Conservation (phyloP, 179 eudicot species). For the Beta macrorhiza region DNA sequence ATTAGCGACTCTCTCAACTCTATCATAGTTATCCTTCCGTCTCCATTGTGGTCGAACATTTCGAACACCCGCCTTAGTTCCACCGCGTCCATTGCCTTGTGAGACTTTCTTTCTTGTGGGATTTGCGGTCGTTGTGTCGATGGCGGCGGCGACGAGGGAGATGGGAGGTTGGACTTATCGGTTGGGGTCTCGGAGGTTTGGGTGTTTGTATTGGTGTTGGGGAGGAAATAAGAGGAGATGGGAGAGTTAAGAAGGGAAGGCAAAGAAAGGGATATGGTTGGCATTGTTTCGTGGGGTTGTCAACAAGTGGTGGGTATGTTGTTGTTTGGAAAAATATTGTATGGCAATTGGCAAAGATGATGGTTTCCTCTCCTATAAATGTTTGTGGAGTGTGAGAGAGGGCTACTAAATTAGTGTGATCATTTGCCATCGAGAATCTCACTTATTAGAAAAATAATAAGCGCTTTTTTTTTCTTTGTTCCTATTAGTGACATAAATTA, state of each 20-base stretch:
- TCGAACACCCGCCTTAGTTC: conserved; percentile 36
- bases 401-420: neutral
- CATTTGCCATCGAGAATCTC: conserved; percentile 2
- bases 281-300: conserved; percentile 25
- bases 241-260: conserved; percentile 31
- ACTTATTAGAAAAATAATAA: neutral
- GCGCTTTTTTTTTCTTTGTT: no score
- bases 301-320: conserved; percentile 19
- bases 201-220: conserved; percentile 14
- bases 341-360: conserved; percentile 2
- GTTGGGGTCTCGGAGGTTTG: neutral
- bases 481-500: no score
- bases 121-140: neutral
- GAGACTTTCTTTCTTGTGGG: neutral
- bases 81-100: conserved; percentile 22
- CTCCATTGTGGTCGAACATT: conserved; percentile 40
- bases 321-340: neutral
- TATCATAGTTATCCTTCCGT: conserved; percentile 29
- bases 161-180: neutral
- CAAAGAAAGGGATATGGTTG: conserved; percentile 28
- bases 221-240: conserved; percentile 22
- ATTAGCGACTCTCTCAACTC: conserved; percentile 26
- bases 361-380: conserved; percentile 23
- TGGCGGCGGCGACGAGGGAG: conserved; percentile 17
- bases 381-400: conserved; percentile 1